phyloP scores from a whole-genome alignment of 768 basidiomycete species.

The Solioccasus polychromus region DNA sequence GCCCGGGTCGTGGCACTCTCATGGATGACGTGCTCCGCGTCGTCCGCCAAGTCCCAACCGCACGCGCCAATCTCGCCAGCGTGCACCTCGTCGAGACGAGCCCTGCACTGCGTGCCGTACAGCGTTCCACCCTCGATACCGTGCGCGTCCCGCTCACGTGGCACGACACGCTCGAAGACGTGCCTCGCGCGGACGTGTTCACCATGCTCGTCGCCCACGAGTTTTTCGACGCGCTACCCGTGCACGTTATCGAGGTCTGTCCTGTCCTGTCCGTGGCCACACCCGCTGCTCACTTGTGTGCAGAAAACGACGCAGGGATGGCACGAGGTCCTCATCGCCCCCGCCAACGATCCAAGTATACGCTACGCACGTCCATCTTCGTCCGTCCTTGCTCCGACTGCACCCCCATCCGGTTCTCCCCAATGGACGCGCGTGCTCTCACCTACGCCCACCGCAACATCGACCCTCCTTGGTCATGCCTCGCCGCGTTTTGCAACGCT shows the following conservation, averaged over 20 bases:
- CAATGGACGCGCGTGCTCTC: conserved; percentile 68
- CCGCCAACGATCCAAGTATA: conserved; percentile 39
- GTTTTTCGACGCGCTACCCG: conserved; percentile 95
- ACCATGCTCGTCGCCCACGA: conserved; percentile 94
- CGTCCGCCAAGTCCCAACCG: conserved; percentile 45
- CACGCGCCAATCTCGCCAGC: conserved; percentile 34
- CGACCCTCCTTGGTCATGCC: conserved; percentile 56
- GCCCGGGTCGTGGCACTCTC: conserved; percentile 90
- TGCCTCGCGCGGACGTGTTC: conserved; percentile 54
- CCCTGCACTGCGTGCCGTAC: conserved; percentile 57
- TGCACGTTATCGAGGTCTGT: conserved; percentile 82
- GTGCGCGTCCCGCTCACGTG: conserved; percentile 49
- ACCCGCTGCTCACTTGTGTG: background rate
- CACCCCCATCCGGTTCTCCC: conserved; percentile 15
- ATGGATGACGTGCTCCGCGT: conserved; percentile 87
- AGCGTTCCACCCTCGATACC: conserved; percentile 48
- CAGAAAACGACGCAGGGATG: conserved; percentile 80
- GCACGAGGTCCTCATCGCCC: conserved; percentile 78
- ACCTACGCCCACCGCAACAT: conserved; percentile 49
- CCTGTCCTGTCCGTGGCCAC: accelerated
- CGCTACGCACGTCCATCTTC: conserved; percentile 23
- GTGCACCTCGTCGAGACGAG: conserved; percentile 86
- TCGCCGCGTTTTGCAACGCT: conserved; percentile 69
- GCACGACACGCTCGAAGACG: conserved; percentile 71
- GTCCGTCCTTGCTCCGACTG: conserved; percentile 6